Percentiles rank a stretch among this genome's conserved stretches.
Evolutionary conservation across 371 early-diverging fungal species (phyloP).

Genomic region (Coemansia sp.): DNA sequence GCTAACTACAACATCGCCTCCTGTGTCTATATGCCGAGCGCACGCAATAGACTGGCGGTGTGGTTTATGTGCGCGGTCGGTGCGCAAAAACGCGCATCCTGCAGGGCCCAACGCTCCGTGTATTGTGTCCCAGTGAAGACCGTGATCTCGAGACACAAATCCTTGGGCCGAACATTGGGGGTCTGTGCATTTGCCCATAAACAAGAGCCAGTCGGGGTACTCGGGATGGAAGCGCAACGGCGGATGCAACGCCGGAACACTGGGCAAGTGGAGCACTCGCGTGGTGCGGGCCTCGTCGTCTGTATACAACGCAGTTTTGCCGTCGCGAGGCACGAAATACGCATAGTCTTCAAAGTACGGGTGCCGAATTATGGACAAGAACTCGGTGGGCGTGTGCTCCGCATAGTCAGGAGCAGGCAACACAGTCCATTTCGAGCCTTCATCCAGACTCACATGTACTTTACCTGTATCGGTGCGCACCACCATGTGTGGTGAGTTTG

Average conservation of each 20-base stretch:
- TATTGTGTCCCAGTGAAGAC: constrained; percentile 68
- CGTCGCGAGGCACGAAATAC: constrained; percentile 66
- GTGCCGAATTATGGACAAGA: constrained; percentile 60
- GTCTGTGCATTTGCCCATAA: constrained; percentile 58
- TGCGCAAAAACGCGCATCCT: constrained; percentile 48
- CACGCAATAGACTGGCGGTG: constrained; percentile 27
- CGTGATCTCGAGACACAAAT: constrained; percentile 69
- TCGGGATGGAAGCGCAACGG: constrained; percentile 79
- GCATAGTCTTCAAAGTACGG: constrained; percentile 68
- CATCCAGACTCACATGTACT: constrained; percentile 68
- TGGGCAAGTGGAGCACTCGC: constrained; percentile 58
- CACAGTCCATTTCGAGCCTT: constrained; percentile 72
- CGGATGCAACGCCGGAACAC: constrained; percentile 59
- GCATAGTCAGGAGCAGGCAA: constrained; percentile 19
- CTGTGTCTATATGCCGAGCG: constrained; percentile 49
- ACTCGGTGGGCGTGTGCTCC: not conserved
- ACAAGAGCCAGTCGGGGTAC: constrained; percentile 75
- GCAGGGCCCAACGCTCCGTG: constrained; percentile 49
- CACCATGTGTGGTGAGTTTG: constrained; percentile 58
- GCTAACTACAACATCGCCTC: constrained; percentile 57
- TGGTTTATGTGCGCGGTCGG: constrained; percentile 15
- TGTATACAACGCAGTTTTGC: constrained; percentile 62
- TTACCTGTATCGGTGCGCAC: constrained; percentile 58
- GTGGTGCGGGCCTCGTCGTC: constrained; percentile 70
- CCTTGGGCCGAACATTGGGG: constrained; percentile 67